Base-by-base conservation (phyloP, 345 rosid species). In the Populus pruinosa region DNA sequence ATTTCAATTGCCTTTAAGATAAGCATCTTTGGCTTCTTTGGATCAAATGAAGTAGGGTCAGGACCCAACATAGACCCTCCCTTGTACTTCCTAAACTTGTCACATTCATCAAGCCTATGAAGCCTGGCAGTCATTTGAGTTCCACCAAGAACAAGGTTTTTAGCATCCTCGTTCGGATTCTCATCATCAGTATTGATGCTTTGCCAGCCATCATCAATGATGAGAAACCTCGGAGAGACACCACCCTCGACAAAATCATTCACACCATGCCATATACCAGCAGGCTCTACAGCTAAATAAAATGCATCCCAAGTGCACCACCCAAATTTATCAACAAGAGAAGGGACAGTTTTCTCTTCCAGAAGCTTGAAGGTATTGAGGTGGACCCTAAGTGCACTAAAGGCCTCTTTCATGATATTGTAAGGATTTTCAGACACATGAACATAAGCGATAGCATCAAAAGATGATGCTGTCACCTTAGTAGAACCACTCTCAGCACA, bases 221-320 rank as follows among this genome's bases (percentile, higher is more conserved):
- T 91, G n/a, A 94, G 25, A 74, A 94, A 94, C 83, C 94, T 89
- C 5, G 91, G 91, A 5, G 87, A 72, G 10, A 88, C 73, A 5
- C 98, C 98, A 1, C 89, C 95, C 4, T 89, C 89, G 3, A 69
- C 72, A 63, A 91, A 89, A 36, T 94, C 95, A 50, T 89, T 87
- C 71, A 93, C 88, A 11, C 98, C 98, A 23, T 83, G 87, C 94
- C 97, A 93, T 21, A 89, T 78, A 6, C 93, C 92, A 13, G 85
- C 83, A 0, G 98, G 98, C 72, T 93, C 93, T 17, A 94, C 97
- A 0, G 94, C 90, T 27, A 94, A 86, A 83, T 91, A 94, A 71
- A 92, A 89, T 8, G 98, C 94, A 81, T 94, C 98, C 98, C 98
- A 94, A 59, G 98, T 94, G 83, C 98, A 94, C 98, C 98, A 93